Base-by-base conservation (phyloP, 2,329 filamentous ascomycete genomes). In the Ophiostoma pallidulum region DNA sequence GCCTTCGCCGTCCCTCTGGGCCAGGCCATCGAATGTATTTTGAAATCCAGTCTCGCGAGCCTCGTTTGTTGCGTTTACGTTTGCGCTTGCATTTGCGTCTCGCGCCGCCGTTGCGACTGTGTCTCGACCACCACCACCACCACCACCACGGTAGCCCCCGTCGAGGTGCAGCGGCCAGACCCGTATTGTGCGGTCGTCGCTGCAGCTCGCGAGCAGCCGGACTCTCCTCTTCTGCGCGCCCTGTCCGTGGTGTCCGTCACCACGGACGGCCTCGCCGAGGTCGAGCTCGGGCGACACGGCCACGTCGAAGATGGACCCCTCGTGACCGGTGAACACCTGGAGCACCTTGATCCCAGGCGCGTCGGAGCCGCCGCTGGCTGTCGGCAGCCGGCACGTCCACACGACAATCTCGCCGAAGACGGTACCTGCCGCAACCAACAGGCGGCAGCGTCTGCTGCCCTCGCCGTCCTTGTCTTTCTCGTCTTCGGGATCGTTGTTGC, bases 381-480 rank as follows among this genome's bases (percentile, higher is more conserved):
- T 8, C 8, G 49, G 26, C 48, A 53, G n/a, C 73, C 56, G 40
- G 56, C 79, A 89, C 54, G 82, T 86, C 92, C 92, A 97, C 14
- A 94, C 77, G 32, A 96, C 72, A 29, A 98, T 85, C 63, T 97
- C 90, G 3, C 92, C 92, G 64, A 97, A 97, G 1, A 91, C 89
- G 0, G 92, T 97, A 1, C 92, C 92, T 3, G 86, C 86, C 7
- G 88, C 87, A 43, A 96, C 77, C 18, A 96, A 72, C 39, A 94
- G 70, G 44, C 71, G 70, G 38, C 10, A 29, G 18, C 28, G 18
- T 2, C 14, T 3, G 14, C 16, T 22, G 13, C 10, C 19, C 20
- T 18, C 18, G 14, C 29, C n/a, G 16, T 14, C 28, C 6, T 71
- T 68, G 6, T 63, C 46, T n/a, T n/a, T n/a, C n/a, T n/a, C n/a